Conservation (phyloP, 805 yeast genomes). For the Lachancea mirantina region DNA sequence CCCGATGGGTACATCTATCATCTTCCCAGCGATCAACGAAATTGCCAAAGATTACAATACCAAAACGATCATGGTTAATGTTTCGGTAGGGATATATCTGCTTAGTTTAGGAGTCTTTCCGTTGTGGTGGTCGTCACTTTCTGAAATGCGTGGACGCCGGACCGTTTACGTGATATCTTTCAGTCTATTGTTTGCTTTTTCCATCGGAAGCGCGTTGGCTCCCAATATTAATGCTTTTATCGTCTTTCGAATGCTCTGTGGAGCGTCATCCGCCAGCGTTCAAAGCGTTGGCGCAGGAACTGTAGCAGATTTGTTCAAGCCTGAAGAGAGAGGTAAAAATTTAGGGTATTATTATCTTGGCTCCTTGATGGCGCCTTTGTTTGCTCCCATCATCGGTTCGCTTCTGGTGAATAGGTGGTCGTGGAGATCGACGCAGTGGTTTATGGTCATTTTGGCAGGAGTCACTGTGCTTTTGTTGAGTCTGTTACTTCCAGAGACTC, state of each 20-base stretch:
- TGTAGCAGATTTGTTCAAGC: conserved; percentile 61
- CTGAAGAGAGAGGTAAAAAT: conserved; percentile 66
- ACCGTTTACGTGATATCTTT: conserved; percentile 67
- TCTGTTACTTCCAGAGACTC: conserved; percentile 68
- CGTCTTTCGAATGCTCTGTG: conserved; percentile 61
- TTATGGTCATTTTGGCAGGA: conserved; percentile 62
- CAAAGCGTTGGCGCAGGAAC: conserved; percentile 91
- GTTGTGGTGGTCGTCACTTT: conserved; percentile 80
- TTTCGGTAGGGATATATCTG: conserved; percentile 74
- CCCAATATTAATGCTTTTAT: conserved; percentile 56
- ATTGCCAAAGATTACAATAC: conserved; percentile 51
- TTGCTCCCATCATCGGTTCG: conserved; percentile 79
- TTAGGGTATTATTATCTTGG: conserved; percentile 79
- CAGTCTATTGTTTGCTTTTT: conserved; percentile 52
- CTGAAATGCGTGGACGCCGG: conserved; percentile 71
- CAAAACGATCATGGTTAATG: conserved; percentile 52
- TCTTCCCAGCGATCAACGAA: conserved; percentile 68
- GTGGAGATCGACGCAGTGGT: conserved; percentile 89
- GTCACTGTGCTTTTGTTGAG: conserved; percentile 42
- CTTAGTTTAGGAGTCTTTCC: conserved; percentile 74
- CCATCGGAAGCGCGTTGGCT: conserved; percentile 65
- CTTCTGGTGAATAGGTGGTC: conserved; percentile 64
- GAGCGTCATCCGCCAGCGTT: conserved; percentile 79
- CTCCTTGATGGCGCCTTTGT: conserved; percentile 69
- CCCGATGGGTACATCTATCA: conserved; percentile 83